These are phyloP conservation scores for Ceratocystis smalleyi DNA, from an alignment of 2,329 filamentous ascomycete genomes.

Conservation along the genomic window DNA sequence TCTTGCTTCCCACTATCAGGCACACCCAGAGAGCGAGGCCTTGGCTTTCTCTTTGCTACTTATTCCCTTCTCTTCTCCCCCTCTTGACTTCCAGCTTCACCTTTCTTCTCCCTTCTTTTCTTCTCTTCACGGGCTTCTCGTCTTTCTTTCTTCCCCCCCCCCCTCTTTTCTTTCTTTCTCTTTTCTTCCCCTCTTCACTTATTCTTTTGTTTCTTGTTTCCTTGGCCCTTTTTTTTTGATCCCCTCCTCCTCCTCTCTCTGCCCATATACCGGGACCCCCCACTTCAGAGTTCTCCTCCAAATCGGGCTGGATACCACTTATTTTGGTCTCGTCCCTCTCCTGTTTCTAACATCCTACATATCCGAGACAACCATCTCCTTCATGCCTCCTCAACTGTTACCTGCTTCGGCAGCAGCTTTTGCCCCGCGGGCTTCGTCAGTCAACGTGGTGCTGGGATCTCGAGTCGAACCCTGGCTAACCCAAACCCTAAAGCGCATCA, in stretches of 20 bases:
- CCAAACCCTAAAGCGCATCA: conserved; percentile 89
- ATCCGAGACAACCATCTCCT: conserved; percentile 11
- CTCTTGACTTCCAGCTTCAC: conserved; percentile 27
- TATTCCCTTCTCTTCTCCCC: background rate
- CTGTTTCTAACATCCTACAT: conserved; percentile 15
- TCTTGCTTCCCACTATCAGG: background rate
- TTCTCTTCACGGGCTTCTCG: conserved; percentile 19
- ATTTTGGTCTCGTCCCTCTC: conserved; percentile 2
- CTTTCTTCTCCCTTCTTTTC: conserved; percentile 27
- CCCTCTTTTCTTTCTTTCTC: conserved; percentile 1
- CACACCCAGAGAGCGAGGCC: background rate
- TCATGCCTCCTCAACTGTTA: conserved; percentile 83
- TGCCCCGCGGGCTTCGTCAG: conserved; percentile 73
- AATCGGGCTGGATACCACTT: conserved; percentile 5
- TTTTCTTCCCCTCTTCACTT: conserved; percentile 9
- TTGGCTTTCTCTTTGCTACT: background rate
- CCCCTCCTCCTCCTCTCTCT: conserved; percentile 19
- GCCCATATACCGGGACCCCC: conserved; percentile 4
- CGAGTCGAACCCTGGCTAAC: conserved; percentile 96
- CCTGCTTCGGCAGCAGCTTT: conserved; percentile 94
- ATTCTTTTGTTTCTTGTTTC: conserved; percentile 21
- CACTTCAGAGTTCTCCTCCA: conserved; percentile 1
- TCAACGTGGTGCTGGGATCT: conserved; percentile 83
- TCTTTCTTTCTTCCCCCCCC: conserved; percentile 10
- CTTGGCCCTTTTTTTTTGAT: conserved; percentile 18